Base-by-base conservation (phyloP, 2,329 filamentous ascomycete species). In the Penicillium sp. region DNA sequence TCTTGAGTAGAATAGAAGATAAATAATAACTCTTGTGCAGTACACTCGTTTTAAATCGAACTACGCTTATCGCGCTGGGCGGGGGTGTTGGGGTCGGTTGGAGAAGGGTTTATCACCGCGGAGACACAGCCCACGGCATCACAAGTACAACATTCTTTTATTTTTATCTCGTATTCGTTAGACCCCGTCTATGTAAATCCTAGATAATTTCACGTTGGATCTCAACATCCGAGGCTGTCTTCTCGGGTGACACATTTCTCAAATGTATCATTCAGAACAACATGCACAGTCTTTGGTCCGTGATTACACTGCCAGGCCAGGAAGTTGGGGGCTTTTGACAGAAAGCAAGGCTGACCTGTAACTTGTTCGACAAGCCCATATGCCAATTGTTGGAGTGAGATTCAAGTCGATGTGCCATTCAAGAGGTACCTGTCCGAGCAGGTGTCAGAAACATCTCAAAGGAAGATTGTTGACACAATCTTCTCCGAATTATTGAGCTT, bases 31-130 rank as follows among this genome's bases (percentile, higher is more conserved):
- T 16, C 2, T 42, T 9, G 21, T n/a, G 21, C 13, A 21, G 16
- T 24, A 42, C n/a, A 13, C 13, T 26, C 24, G n/a, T 10, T n/a
- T 42, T 42, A 42, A 26, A n/a, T 42, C 28, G 41, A 26, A 3
- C 23, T 6, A 21, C 42, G n/a, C 39, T 56, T 51, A 47, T 47
- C 28, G 36, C 4, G 21, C 2, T 21, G 47, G 43, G 59, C 51
- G 55, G 59, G 59, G 57, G 29, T 50, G 47, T 58, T 55, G 57
- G 54, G 45, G 54, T 61, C 49, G 47, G 13, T 56, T 49, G 52
- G 55, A 54, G 53, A 42, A 24, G 26, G 36, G 41, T 10, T 46
- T 41, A 49, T 45, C 29, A 28, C n/a, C 3, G 28, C 29, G 31
- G 26, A 45, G 33, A 24, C 18, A 38, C 36, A 13, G 36, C 36